Base-by-base conservation (phyloP, 2,329 filamentous ascomycete species). In the Bisporella sp. region DNA sequence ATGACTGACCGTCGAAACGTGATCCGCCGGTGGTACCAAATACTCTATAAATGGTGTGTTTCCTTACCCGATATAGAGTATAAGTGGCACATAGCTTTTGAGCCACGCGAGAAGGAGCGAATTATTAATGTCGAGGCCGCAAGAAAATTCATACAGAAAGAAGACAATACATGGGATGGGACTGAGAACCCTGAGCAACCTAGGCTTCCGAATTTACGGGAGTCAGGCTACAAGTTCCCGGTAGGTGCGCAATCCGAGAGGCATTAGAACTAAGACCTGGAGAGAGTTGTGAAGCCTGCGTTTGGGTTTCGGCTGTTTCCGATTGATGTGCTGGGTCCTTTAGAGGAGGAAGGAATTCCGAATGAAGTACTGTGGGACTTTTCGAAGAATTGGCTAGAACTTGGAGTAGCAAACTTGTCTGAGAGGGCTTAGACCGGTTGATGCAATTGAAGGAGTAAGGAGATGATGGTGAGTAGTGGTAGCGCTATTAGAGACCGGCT, bases 301-400 rank as follows among this genome's bases (percentile, higher is more conserved):
- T 37, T 49, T 31, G 47, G 47, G 9, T 49, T 49, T 35, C 45
- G 47, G 47, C 47, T 49, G 33, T 49, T 49, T 49, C 47, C 47
- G 6, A 35, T 48, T 3, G 47, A 48, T 13, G 7, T 43, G 9
- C 30, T 48, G 33, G 47, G 40, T 2, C n/a, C 40, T 42, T 28
- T 42, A 13, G 40, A 42, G 29, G 40, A 42, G 40, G n/a, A 7
- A 42, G 4, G 40, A 3, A 28, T 12, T 42, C 40, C 40, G 2
- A 4, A 11, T 42, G 29, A 12, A 4, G n/a, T 28, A 28, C 4
- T 42, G 2, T 42, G 40, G 40, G 40, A 4, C 40, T 42, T 42
- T 13, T 42, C 40, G 40, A 42, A 42, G 13, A 42, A 42, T 28
- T 42, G 40, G 6, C 40, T 4, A 12, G 40, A 42, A 42, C 4